Evolutionary conservation across 106 monocot genomes (phyloP), one percentile per base, ranked within the genome.

Genomic region (Allium cepa): DNA sequence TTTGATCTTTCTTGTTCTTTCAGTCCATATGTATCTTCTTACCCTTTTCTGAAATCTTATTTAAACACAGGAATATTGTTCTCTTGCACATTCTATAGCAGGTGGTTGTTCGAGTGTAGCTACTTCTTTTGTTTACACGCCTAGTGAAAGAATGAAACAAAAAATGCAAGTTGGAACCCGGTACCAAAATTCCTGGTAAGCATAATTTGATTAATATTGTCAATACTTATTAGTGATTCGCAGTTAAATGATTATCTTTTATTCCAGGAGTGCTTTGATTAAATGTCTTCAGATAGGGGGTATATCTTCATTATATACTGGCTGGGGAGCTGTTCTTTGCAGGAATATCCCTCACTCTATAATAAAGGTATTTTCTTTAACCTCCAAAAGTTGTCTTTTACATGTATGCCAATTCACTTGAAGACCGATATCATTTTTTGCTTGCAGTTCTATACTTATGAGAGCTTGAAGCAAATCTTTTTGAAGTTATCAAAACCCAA

Each of bases 81-180:
- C 92, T 52, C 49, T 99, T 62, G 90, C 85, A 17, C 97, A 92
- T 74, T 92, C 92, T 70, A 79, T 80, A 67, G 92, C 92, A 53
- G 97, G 97, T 73, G 97, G 87, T 66, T 99, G 92, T 85, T 90
- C 97, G 77, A 99, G 97, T 69, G 57, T 92, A 57, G 97, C 89
- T 59, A 99, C 97, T 62, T 99, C 97, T 26, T 80, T 99, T 60
- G 71, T 99, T 67, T 99, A 90, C 75, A 92, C 97, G 63, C 97
- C 97, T 46, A 99, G 92, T 68, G 97, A 99, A 64, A 73, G 81
- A 13, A 92, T 99, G 76, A 99, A 99, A 71, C 97, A 99, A 75
- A 92, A 99, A 66, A 87, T 99, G 90, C 97, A 97, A 92, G 82
- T 97, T 49, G 81, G 89, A 76, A 84, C 72, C n/a, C 88, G 84